A percentile compares a stretch with the other conserved stretches of the same genome.
Evolutionary conservation across 306 rosid species (phyloP).

Genomic region (Aeschynomene evenia): DNA sequence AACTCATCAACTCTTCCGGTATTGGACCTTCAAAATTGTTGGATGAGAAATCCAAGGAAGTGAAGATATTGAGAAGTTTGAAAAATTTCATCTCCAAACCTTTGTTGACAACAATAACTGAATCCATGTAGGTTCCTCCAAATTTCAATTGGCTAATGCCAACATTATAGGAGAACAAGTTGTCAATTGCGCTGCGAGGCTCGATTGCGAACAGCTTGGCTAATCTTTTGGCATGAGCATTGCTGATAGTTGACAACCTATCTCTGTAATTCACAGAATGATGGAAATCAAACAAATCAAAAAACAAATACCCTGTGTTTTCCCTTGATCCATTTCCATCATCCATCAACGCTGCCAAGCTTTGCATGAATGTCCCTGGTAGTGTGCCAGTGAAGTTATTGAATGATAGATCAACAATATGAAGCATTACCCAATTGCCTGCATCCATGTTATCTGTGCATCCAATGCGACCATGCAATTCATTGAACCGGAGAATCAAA

Average conservation of each 20-base stretch:
- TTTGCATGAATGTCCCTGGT: slow-evolving; percentile 4
- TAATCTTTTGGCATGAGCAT: neutral
- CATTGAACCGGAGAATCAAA: slow-evolving; percentile 23
- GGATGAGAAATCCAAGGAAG: slow-evolving; percentile 5
- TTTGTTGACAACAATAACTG: no score
- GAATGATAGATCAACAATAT: slow-evolving; percentile 30
- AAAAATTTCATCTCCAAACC: neutral
- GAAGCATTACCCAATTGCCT: slow-evolving; percentile 25
- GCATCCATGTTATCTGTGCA: slow-evolving; percentile 28
- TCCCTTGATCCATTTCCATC: neutral
- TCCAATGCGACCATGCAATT: neutral
- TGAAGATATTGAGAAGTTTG: neutral
- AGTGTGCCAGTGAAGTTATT: slow-evolving; percentile 40
- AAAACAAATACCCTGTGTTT: neutral
- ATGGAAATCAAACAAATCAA: neutral
- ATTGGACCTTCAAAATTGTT: neutral
- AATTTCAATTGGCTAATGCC: no score
- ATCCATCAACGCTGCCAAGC: slow-evolving; percentile 33
- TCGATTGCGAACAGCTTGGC: no score
- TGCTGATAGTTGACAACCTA: neutral
- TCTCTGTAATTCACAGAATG: neutral
- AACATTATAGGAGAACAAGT: no score
- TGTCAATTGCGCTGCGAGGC: no score
- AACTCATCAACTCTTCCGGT: no score
- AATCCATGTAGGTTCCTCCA: neutral